phyloP scores from a whole-genome alignment of 2,329 filamentous ascomycete species.

The Epichloe typhina region DNA sequence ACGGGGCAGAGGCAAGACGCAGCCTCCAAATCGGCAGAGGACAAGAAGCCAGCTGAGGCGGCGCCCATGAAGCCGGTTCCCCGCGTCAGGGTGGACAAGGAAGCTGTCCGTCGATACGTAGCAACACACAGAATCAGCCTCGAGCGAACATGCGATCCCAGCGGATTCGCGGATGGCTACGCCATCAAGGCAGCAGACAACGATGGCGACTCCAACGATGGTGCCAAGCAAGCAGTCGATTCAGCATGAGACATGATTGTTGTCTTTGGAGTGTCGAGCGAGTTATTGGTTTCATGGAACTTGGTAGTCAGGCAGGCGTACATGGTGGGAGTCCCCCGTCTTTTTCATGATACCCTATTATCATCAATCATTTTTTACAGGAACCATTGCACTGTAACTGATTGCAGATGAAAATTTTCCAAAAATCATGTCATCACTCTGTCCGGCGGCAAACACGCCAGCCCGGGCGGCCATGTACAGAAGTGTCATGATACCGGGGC shows the following conservation, averaged over 20 bases:
- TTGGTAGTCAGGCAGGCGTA: too few relatives aligned
- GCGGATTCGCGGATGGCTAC: slow-evolving; percentile 61
- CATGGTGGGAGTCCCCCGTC: too few relatives aligned
- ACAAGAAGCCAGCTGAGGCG: slow-evolving; percentile 1
- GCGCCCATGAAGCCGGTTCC: slow-evolving; percentile 21
- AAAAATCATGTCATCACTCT: too few relatives aligned
- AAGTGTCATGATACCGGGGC: too few relatives aligned
- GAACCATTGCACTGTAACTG: too few relatives aligned
- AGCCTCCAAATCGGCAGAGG: background rate
- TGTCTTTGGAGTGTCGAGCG: too few relatives aligned
- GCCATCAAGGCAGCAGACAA: slow-evolving; percentile 31
- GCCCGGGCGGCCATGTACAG: too few relatives aligned
- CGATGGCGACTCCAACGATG: slow-evolving; percentile 20
- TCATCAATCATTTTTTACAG: too few relatives aligned
- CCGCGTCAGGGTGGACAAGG: slow-evolving; percentile 39
- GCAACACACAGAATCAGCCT: slow-evolving; percentile 47
- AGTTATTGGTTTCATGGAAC: too few relatives aligned
- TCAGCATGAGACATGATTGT: background rate
- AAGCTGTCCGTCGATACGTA: slow-evolving; percentile 53
- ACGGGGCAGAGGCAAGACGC: background rate
- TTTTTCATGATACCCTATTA: too few relatives aligned
- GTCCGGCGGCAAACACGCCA: too few relatives aligned
- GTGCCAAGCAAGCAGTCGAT: slow-evolving; percentile 11
- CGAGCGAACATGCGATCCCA: slow-evolving; percentile 54
- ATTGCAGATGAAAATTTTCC: too few relatives aligned